Evolutionary conservation across 192 early-diverging fungal genomes (phyloP), one percentile per base, ranked within the genome.

Genomic region (Geranomyces michiganensis): DNA sequence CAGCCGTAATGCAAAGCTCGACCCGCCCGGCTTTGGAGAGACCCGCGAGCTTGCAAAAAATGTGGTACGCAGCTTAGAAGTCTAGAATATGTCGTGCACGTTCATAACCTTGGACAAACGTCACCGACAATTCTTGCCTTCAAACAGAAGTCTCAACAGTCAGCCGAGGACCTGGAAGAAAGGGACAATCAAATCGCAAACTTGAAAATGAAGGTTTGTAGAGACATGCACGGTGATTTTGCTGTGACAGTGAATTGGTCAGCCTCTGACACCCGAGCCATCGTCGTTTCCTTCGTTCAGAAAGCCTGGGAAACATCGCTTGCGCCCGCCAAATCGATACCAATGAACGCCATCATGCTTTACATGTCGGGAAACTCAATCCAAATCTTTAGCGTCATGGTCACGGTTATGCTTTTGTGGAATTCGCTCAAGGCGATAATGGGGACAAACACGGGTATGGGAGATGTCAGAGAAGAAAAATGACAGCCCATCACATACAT

Each of bases 281-380:
- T n/a, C n/a, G n/a, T n/a, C n/a, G n/a, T n/a, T n/a, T n/a, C n/a
- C n/a, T n/a, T 12, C 56, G 41, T 19, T n/a, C 21, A 98, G 89
- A 98, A 96, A 91, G 96, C 96, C 41, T 99, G 95, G 94, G 97
- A 99, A 73, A 88, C 90, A 29, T 95, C 96, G 6, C 79, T 96
- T 47, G 89, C 82, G 0, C 92, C 93, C 6, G 93, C 89, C 56
- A 98, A 98, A 76, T 89, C 89, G 33, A 88, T 97, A 26, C 97
- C 97, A 0, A 98, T 99, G 96, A 92, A 98, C 56, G 92, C 84
- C 22, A 90, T 99, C 73, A 99, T 99, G 98, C 87, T 98, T 29
- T 99, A 92, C 84, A 99, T 99, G 98, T 93, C 90, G 26, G 98
- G 98, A 63, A 99, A 93, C 76, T 75, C 87, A 58, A 91, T 99